Evolutionary conservation across 306 rosid species (phyloP).

Genomic region (Astragalus membranaceus): DNA sequence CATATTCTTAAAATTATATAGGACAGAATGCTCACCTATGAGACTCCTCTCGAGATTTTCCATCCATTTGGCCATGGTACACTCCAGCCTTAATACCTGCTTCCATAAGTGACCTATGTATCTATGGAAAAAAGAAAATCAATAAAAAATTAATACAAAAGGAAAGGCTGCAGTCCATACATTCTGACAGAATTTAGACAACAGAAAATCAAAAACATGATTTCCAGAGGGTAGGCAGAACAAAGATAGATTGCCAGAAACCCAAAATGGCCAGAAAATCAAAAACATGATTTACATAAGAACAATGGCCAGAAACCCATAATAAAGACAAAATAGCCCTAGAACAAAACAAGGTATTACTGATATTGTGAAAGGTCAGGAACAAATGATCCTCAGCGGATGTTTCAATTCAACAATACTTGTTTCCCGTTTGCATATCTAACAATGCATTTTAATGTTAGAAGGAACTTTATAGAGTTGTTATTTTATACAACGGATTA

Average conservation of each 20-base stretch:
- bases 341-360: neutral
- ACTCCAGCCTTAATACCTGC: slow-evolving; percentile 63
- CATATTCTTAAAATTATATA: slow-evolving; percentile 18
- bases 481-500: neutral
- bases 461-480: neutral
- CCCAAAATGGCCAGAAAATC: too few relatives aligned
- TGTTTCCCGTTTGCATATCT: neutral
- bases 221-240: neutral
- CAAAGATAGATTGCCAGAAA: slow-evolving; percentile 2
- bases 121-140: slow-evolving; percentile 35
- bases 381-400: neutral
- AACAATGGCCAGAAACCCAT: neutral
- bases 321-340: neutral
- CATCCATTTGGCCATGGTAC: slow-evolving; percentile 79
- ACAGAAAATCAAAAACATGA: neutral
- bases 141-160: neutral
- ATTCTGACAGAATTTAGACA: slow-evolving; percentile 4
- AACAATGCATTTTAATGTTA: neutral
- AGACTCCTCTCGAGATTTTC: slow-evolving; percentile 67
- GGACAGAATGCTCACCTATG: slow-evolving; percentile 54
- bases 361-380: neutral
- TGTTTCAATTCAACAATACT: neutral
- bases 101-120: slow-evolving; percentile 53
- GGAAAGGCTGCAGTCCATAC: slow-evolving; percentile 13
- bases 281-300: too few relatives aligned